These are phyloP conservation scores for Penicillium pulvis DNA, from an alignment of 495 filamentous ascomycete species.

Conservation along the genomic window DNA sequence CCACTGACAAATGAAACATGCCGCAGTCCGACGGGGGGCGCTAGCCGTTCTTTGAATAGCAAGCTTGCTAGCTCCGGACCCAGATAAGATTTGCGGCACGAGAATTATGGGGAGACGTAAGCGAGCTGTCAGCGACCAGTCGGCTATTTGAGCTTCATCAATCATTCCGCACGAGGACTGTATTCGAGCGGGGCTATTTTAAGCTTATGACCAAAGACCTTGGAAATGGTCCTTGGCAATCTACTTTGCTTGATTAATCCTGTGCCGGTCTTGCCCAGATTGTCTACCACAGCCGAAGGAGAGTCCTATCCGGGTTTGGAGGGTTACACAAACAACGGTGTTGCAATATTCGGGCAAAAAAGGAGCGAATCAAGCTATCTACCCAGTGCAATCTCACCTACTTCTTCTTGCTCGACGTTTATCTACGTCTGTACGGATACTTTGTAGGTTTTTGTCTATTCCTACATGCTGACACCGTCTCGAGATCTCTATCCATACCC, in stretches of 20 bases:
- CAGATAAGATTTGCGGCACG: constrained; percentile 17
- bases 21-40: constrained; percentile 16
- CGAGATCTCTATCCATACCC: not conserved
- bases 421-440: not conserved
- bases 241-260: not conserved
- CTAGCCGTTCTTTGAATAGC: constrained; percentile 12
- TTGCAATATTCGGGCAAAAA: constrained; percentile 6
- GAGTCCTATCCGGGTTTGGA: not conserved
- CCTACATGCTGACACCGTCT: not conserved
- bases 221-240: not conserved
- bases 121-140: constrained; percentile 5
- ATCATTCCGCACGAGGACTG: not conserved
- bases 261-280: not conserved
- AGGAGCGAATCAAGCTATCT: not conserved
- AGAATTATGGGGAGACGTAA: not conserved
- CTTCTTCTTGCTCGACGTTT: not conserved
- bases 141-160: constrained; percentile 6
- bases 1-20: constrained; percentile 25
- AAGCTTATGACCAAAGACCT: constrained; percentile 1
- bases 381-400: not conserved
- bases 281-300: not conserved
- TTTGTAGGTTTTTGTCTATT: not conserved
- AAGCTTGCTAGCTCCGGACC: constrained; percentile 3
- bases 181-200: not conserved
- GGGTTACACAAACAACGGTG: constrained; percentile 23